These are phyloP conservation scores for Rhynchosporium secalis DNA, from an alignment of 2,329 filamentous ascomycete genomes.

Conservation along the genomic window DNA sequence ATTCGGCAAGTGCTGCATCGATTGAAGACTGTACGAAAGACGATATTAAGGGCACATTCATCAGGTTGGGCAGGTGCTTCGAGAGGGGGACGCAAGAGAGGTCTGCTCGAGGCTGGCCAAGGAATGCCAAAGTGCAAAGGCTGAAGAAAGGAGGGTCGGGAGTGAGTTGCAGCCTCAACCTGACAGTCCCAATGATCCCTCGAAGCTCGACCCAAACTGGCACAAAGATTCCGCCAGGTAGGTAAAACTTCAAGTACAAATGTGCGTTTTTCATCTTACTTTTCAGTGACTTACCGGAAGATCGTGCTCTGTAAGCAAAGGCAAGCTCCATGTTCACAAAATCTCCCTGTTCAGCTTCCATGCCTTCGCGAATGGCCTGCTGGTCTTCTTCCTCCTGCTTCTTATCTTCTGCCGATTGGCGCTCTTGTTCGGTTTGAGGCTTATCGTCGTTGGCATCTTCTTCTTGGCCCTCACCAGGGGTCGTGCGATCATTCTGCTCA, in stretches of 20 bases:
- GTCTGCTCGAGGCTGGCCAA: constrained; percentile 72
- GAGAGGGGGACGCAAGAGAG: constrained; percentile 70
- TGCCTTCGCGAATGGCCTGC: constrained; percentile 49
- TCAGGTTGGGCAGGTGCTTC: constrained; percentile 68
- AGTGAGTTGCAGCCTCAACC: constrained; percentile 69
- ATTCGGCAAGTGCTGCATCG: constrained; percentile 64
- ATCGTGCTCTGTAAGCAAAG: constrained; percentile 69
- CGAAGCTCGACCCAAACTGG: constrained; percentile 75
- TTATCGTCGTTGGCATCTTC: constrained; percentile 39
- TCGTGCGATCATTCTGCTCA: constrained; percentile 51
- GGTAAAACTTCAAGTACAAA: constrained; percentile 69
- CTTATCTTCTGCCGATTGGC: constrained; percentile 23
- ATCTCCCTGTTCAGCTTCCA: constrained; percentile 76
- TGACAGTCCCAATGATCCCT: constrained; percentile 69
- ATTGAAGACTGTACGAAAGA: constrained; percentile 24
- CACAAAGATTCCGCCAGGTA: constrained; percentile 54
- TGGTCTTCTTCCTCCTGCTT: constrained; percentile 44
- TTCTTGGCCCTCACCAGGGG: constrained; percentile 42
- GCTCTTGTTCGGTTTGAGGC: constrained; percentile 40
- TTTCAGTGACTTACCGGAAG: constrained; percentile 58
- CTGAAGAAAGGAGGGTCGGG: constrained; percentile 77
- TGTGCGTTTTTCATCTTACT: constrained; percentile 71
- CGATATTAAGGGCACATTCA: constrained; percentile 69
- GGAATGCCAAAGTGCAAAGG: constrained; percentile 71
- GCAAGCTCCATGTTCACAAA: constrained; percentile 77